Conservation (phyloP, 352 stramenopile genomes). For the Globisporangium irregulare region DNA sequence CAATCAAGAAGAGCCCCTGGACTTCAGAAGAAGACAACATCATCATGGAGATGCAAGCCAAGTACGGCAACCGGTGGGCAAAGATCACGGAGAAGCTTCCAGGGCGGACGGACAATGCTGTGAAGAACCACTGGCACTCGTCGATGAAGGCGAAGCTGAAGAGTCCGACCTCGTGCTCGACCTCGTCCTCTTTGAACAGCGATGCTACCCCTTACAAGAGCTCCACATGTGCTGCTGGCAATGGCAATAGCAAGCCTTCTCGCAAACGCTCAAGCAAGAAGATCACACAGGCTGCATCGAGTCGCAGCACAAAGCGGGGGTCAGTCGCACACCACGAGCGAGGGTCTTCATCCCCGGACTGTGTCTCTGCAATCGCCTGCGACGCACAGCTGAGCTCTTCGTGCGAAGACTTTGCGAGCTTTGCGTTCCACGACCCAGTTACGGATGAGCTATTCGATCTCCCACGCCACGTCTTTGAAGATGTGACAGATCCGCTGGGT, state of each 20-base stretch:
- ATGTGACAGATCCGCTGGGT: slow-evolving; percentile 15
- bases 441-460: slow-evolving; percentile 15
- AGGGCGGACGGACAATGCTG: slow-evolving; percentile 94
- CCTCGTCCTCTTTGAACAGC: neutral
- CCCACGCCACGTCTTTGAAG: slow-evolving; percentile 18
- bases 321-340: slow-evolving; percentile 8
- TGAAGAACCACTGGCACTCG: slow-evolving; percentile 98
- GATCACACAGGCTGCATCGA: neutral
- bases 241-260: neutral
- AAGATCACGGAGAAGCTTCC: slow-evolving; percentile 97
- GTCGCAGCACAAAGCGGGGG: slow-evolving; percentile 5
- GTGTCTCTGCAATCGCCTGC: slow-evolving; percentile 11
- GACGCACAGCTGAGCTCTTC: neutral
- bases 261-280: slow-evolving; percentile 19
- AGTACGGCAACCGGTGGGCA: slow-evolving; percentile 95
- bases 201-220: neutral
- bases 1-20: slow-evolving; percentile 78
- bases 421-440: slow-evolving; percentile 16
- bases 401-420: slow-evolving; percentile 18
- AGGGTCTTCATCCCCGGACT: slow-evolving; percentile 19
- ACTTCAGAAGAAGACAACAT: slow-evolving; percentile 83
- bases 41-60: slow-evolving; percentile 77
- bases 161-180: slow-evolving; percentile 5
- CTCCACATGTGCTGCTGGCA: neutral
- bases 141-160: slow-evolving; percentile 69